These are phyloP conservation scores for Phlebiopsis flavidoalba DNA, from an alignment of 768 basidiomycete genomes.

Conservation along the genomic window DNA sequence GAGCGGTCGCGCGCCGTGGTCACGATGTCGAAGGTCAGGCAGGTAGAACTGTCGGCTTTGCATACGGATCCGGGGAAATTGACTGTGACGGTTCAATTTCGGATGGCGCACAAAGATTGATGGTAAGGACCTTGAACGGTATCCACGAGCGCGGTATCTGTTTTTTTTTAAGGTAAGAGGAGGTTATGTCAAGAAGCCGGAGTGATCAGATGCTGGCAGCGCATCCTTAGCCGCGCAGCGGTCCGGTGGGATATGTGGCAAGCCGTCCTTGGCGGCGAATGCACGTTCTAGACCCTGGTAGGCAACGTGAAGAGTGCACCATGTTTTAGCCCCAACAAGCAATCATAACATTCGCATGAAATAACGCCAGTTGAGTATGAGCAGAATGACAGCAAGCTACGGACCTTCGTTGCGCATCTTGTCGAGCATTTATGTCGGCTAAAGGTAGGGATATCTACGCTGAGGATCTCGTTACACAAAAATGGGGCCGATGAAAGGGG, in stretches of 20 bases:
- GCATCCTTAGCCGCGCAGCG: not conserved
- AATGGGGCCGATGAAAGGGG: not conserved
- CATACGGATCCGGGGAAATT: not conserved
- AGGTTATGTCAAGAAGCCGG: not conserved
- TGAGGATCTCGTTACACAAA: not conserved
- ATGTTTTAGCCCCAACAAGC: no score
- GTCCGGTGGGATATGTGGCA: not conserved
- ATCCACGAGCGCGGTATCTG: not conserved
- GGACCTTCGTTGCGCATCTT: no score
- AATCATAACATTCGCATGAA: no score
- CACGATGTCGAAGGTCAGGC: not conserved
- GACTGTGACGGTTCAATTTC: not conserved
- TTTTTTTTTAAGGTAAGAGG: not conserved
- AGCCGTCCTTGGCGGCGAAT: not conserved
- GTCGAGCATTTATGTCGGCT: not conserved
- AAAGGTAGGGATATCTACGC: not conserved
- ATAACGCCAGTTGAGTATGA: no score
- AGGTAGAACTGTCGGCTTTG: not conserved
- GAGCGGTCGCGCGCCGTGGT: not conserved
- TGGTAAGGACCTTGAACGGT: not conserved
- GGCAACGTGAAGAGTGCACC: no score
- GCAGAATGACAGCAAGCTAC: no score
- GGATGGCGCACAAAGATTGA: not conserved
- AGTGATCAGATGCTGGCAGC: not conserved
- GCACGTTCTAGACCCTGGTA: no score